Conservation (phyloP, 208 protist species). For the Endotrypanum monterogeii region DNA sequence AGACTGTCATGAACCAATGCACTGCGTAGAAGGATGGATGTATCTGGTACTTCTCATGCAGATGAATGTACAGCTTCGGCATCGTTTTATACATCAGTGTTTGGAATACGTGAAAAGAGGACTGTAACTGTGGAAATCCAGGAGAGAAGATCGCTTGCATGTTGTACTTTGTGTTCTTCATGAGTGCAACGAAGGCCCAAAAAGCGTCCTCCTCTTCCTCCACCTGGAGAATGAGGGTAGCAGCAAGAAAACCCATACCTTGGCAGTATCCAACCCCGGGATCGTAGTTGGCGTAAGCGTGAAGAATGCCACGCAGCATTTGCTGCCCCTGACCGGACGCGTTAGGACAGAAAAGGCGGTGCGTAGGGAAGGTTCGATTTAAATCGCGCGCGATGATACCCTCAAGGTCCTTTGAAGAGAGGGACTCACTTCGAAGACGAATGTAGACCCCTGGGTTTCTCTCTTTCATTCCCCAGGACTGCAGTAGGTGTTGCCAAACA, state of each 20-base stretch:
- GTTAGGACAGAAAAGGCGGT: slow-evolving; percentile 61
- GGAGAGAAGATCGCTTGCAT: slow-evolving; percentile 67
- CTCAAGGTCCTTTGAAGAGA: slow-evolving; percentile 33
- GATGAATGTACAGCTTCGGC: slow-evolving; percentile 38
- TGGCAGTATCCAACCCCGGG: slow-evolving; percentile 85
- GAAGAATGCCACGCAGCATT: slow-evolving; percentile 73
- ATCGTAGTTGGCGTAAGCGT: slow-evolving; percentile 81
- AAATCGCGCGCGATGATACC: slow-evolving; percentile 87
- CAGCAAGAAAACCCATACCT: slow-evolving; percentile 91
- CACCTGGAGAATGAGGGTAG: slow-evolving; percentile 81
- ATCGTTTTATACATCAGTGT: slow-evolving; percentile 54
- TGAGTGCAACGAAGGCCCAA: slow-evolving; percentile 83
- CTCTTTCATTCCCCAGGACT: slow-evolving; percentile 28
- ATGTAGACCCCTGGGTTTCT: slow-evolving; percentile 31
- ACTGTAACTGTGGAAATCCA: slow-evolving; percentile 79
- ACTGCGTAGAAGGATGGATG: slow-evolving; percentile 67
- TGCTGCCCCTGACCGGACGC: slow-evolving; percentile 44
- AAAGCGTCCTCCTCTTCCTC: slow-evolving; percentile 84
- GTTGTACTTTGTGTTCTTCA: slow-evolving; percentile 68
- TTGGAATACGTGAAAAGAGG: slow-evolving; percentile 69
- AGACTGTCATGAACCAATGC: slow-evolving; percentile 90
- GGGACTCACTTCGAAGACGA: slow-evolving; percentile 27
- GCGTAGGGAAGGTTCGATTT: slow-evolving; percentile 84
- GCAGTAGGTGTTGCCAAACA: slow-evolving; percentile 78
- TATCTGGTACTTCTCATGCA: slow-evolving; percentile 41